A percentile compares a stretch with the other conserved stretches of the same genome.
These are phyloP conservation scores for Micractinium conductrix DNA, from an alignment of 139 green algal species.

Conservation along the genomic window DNA sequence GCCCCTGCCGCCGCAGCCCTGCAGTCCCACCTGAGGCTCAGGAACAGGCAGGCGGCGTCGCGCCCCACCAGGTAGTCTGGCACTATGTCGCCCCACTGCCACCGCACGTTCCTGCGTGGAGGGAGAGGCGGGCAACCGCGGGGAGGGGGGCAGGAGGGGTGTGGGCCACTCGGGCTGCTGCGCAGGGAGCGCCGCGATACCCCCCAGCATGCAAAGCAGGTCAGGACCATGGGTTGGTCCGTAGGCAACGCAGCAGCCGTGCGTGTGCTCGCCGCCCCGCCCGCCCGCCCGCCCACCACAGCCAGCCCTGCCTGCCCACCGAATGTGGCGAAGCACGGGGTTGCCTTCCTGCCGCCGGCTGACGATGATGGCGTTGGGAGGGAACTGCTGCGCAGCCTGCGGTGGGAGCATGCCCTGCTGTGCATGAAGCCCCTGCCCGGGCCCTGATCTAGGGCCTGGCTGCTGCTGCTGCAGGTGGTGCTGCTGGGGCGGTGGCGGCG, in stretches of 20 bases:
- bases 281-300: neutral
- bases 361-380: slow-evolving; percentile 78
- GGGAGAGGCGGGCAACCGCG: no score
- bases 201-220: no score
- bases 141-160: no score
- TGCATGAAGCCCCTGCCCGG: no score
- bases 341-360: slow-evolving; percentile 87
- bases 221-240: no score
- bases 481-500: neutral
- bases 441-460: no score
- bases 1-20: no score
- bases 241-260: no score
- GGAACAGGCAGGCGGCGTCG: slow-evolving; percentile 74
- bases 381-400: slow-evolving; percentile 13
- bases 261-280: no score
- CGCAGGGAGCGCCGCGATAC: no score
- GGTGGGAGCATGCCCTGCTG: slow-evolving; percentile 14
- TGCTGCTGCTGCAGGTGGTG: neutral
- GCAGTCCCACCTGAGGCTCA: slow-evolving; percentile 79
- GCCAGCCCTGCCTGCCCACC: neutral
- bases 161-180: no score
- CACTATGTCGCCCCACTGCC: slow-evolving; percentile 81
- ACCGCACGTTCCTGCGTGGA: slow-evolving; percentile 74
- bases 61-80: slow-evolving; percentile 85
- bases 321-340: slow-evolving; percentile 87